Evolutionary conservation across 345 rosid species (phyloP), one percentile per base, ranked within the genome.

Genomic region (Triadica sebifera): DNA sequence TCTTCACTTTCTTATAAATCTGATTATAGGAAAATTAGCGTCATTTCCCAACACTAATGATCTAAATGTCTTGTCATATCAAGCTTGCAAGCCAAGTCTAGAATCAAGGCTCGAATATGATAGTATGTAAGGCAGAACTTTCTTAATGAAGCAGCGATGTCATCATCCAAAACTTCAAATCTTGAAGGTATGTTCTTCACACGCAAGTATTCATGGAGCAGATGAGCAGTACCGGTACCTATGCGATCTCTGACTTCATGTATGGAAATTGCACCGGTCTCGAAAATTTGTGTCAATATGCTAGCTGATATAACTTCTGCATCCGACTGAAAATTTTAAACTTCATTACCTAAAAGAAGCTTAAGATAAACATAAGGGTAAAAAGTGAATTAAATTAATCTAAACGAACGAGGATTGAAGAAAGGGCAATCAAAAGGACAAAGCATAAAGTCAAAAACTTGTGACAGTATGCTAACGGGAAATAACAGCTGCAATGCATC

Each of bases 241-340:
- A 92, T 87, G 63, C 83, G 85, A 61, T 90, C 91, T 77, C 93
- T 79, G 56, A 91, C 88, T 80, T 88, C 86, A 3, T 80, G 67
- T 34, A 92, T 81, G 17, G 95, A 84, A 62, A 91, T 81, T 0
- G 84, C 92, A 53, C 92, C 88, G 0, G 87, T 87, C 67, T 89
- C 93, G 7, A 94, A 77, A 22, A 82, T 86, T 59, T 89, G 94
- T 50, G 86, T 82, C 80, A 94, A 66, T 68, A 94, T 76, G 49
- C 97, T 89, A 43, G 98, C 97, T 12, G 98, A 94, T 71, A 94
- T 91, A n/a, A 92, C 98, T 84, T 94, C 98, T 12, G 94, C 97
- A 79, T 92, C 98, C 98, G 92, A 91, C 97, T 94, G 82, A 75
- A 75, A 60, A 58, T 20, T 38, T 52, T 43, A 34, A 37, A 39